Percentiles rank a stretch among this genome's conserved stretches.
These are phyloP conservation scores for Kregervanrija delftensis DNA, from an alignment of 805 yeast genomes.

Conservation along the genomic window DNA sequence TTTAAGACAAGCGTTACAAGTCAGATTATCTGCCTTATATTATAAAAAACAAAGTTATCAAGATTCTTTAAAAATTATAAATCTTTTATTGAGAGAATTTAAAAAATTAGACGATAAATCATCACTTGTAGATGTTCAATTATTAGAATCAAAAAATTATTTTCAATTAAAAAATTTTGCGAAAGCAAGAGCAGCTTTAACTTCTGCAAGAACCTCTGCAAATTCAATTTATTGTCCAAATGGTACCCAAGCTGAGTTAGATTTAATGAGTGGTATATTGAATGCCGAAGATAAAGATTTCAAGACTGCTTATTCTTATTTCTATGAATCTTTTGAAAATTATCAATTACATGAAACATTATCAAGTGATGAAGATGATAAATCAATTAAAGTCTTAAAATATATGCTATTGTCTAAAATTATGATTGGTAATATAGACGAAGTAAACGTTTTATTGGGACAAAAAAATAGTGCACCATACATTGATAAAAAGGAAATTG, in stretches of 20 bases:
- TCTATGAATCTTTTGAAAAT: slow-evolving; percentile 91
- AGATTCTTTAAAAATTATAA: slow-evolving; percentile 67
- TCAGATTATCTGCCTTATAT: slow-evolving; percentile 72
- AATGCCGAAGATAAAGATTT: slow-evolving; percentile 97
- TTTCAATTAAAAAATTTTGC: slow-evolving; percentile 88
- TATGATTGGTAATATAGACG: slow-evolving; percentile 84
- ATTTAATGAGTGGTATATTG: slow-evolving; percentile 88
- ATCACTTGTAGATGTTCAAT: slow-evolving; percentile 90
- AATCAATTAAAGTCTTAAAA: slow-evolving; percentile 63
- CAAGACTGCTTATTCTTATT: slow-evolving; percentile 92
- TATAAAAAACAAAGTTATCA: slow-evolving; percentile 58
- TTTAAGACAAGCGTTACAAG: slow-evolving; percentile 79
- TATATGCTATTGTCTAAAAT: slow-evolving; percentile 90
- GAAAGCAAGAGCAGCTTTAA: slow-evolving; percentile 84
- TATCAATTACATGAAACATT: slow-evolving; percentile 44
- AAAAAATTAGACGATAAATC: slow-evolving; percentile 94
- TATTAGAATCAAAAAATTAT: slow-evolving; percentile 82
- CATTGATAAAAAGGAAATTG: slow-evolving; percentile 71
- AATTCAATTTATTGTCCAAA: slow-evolving; percentile 94
- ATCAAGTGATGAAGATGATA: slow-evolving; percentile 29
- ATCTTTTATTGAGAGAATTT: slow-evolving; percentile 70
- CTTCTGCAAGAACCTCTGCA: slow-evolving; percentile 96
- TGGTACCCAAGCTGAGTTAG: slow-evolving; percentile 88
- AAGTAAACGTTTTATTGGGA: slow-evolving; percentile 68
- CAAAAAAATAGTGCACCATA: slow-evolving; percentile 45